phyloP scores from a whole-genome alignment of 495 filamentous ascomycete genomes.

The Halenospora varia region DNA sequence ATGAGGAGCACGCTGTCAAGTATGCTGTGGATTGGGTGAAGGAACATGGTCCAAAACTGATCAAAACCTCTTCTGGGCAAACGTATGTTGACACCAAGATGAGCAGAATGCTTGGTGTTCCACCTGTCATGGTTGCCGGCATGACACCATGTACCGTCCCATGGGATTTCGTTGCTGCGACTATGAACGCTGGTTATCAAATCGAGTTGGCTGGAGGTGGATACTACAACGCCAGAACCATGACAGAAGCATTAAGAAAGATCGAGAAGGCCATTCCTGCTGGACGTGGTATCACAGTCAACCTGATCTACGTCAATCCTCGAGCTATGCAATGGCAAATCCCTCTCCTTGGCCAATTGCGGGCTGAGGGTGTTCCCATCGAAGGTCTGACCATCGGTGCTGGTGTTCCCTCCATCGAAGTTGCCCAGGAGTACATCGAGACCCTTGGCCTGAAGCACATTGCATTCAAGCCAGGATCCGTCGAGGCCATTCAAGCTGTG shows the following conservation, averaged over 20 bases:
- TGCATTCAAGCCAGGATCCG: constrained; percentile 89
- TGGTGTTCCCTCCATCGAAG: constrained; percentile 89
- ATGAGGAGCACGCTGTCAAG: constrained; percentile 87
- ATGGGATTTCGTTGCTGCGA: constrained; percentile 94
- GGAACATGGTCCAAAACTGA: constrained; percentile 83
- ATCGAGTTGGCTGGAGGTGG: constrained; percentile 87
- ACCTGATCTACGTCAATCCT: constrained; percentile 96
- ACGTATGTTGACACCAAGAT: constrained; percentile 97
- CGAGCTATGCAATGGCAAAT: constrained; percentile 98
- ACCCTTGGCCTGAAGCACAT: constrained; percentile 95
- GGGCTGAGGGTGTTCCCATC: constrained; percentile 85
- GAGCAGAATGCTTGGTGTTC: constrained; percentile 85
- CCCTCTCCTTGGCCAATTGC: constrained; percentile 77
- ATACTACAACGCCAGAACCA: constrained; percentile 86
- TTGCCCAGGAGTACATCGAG: constrained; percentile 90
- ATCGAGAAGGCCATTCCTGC: constrained; percentile 85
- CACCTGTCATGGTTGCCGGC: constrained; percentile 88
- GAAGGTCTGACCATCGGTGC: constrained; percentile 94
- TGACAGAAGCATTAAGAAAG: constrained; percentile 85
- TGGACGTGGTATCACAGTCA: constrained; percentile 88
- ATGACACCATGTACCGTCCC: constrained; percentile 95
- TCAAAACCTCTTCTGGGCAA: constrained; percentile 79
- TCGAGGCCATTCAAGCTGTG: constrained; percentile 82
- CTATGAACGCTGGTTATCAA: constrained; percentile 93
- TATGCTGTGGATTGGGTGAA: constrained; percentile 98